Evolutionary conservation across 2,329 filamentous ascomycete species (phyloP).

Genomic region (Monilinia fructicola): DNA sequence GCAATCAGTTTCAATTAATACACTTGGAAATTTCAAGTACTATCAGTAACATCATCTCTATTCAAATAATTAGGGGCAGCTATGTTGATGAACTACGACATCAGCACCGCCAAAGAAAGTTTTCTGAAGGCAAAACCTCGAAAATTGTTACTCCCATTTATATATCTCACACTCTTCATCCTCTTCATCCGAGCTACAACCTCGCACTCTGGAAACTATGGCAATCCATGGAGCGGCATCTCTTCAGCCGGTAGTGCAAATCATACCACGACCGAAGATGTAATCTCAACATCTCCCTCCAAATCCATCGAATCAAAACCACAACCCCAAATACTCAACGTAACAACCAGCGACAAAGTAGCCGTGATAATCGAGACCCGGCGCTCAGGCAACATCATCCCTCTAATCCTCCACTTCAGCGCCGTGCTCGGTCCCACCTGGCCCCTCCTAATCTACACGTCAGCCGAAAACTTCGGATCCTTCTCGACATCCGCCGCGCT

Average conservation of each 20-base stretch:
- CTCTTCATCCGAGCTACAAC: conserved; percentile 15
- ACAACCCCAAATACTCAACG: conserved; percentile 27
- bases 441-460: conserved; percentile 48
- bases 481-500: conserved; percentile 43
- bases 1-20: background rate
- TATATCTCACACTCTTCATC: conserved; percentile 16
- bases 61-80: conserved; percentile 1
- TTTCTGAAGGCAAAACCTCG: conserved; percentile 21
- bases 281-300: background rate
- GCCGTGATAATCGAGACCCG: conserved; percentile 45
- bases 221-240: background rate
- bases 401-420: conserved; percentile 44
- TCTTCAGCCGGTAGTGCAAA: background rate
- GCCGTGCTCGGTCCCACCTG: conserved; percentile 46
- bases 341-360: conserved; percentile 37
- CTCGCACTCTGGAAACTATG: conserved; percentile 1
- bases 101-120: conserved; percentile 15
- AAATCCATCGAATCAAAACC: background rate
- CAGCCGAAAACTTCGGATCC: conserved; percentile 33
- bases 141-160: conserved; percentile 14
- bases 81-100: conserved; percentile 14
- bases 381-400: conserved; percentile 40
- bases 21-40: background rate
- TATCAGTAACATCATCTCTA: background rate
- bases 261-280: background rate